Percentiles rank a stretch among this genome's conserved stretches.
phyloP scores from a whole-genome alignment of 1,284 basidiomycete genomes.

The Naganishia cerealis region DNA sequence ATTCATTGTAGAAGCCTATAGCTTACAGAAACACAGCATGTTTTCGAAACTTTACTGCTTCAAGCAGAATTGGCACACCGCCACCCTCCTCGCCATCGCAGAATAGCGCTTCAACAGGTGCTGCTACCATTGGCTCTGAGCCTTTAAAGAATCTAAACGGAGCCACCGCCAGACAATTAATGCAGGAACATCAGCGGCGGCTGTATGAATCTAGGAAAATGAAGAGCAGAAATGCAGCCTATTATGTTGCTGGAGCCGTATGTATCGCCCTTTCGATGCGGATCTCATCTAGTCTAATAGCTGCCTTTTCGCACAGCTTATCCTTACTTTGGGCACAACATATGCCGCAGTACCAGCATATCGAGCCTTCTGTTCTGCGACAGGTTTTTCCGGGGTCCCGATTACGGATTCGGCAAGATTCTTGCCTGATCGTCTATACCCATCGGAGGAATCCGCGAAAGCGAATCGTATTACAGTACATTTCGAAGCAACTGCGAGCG shows the following conservation, averaged over 20 bases:
- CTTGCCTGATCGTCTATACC: constrained; percentile 76
- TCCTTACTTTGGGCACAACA: constrained; percentile 76
- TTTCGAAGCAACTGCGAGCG: constrained; percentile 89
- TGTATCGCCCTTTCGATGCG: not conserved
- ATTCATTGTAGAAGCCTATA: not conserved
- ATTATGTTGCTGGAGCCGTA: constrained; percentile 29
- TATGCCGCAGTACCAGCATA: constrained; percentile 97
- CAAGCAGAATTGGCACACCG: constrained; percentile 8
- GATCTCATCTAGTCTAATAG: not conserved
- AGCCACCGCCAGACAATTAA: constrained; percentile 6
- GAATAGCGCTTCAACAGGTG: constrained; percentile 3
- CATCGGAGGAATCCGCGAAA: constrained; percentile 63
- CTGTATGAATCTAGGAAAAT: constrained; percentile 17
- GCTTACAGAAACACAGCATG: not conserved
- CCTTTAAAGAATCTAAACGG: not conserved
- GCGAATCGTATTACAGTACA: constrained; percentile 78
- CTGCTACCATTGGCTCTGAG: not conserved
- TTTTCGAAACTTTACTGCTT: not conserved
- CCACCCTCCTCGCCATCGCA: constrained; percentile 15
- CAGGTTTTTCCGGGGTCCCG: constrained; percentile 93
- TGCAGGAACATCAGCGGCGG: constrained; percentile 22
- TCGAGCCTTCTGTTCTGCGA: constrained; percentile 95
- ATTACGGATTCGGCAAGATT: constrained; percentile 80
- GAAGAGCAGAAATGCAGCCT: constrained; percentile 24
- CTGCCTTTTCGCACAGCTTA: constrained; percentile 63